Evolutionary conservation across 345 rosid species (phyloP), one percentile per base, ranked within the genome.

Genomic region (Pistacia integerrima): DNA sequence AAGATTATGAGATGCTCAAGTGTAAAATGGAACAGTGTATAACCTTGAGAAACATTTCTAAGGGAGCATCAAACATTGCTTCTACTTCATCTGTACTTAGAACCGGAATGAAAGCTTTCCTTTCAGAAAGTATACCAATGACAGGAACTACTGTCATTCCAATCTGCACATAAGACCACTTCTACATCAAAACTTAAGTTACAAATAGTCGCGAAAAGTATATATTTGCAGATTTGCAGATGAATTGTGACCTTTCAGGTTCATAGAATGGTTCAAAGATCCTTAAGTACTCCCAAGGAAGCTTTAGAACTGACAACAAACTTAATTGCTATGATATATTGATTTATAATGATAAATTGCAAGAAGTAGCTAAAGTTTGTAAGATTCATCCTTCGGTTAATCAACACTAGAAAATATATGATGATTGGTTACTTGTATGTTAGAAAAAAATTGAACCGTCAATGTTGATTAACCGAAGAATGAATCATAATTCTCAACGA

Each of bases 21-120:
- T 58, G 73, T 22, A 65, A 61, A 62, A 48, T 25, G 16, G 44
- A 60, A 44, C 35, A 10, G 59, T 48, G 28, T 16, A 55, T 14
- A 70, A 87, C 94, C 95, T 90, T 86, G 36, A 93, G 87, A 80
- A 93, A 93, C 95, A 93, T 93, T 68, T 90, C 93, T 20, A 91
- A 77, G 0, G 96, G 93, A 35, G 77, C 90, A 79, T 93, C 91
- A 20, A 91, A 90, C 70, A 93, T 82, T 5, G 83, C 86, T 84
- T 93, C 90, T 5, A 90, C 93, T 84, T 91, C 93, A 44, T 78
- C 79, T 66, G 88, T 77, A 82, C 78, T 83, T 13, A 64, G 86
- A 28, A 66, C 22, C 18, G 94, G 94, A 64, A 48, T 68, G 84
- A 82, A 91, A 11, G 86, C 82, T n/a, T 83, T 73, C 79, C 78